These are phyloP conservation scores for Fraxinus cuspidata DNA, from an alignment of 257 asterid genomes.

Conservation along the genomic window DNA sequence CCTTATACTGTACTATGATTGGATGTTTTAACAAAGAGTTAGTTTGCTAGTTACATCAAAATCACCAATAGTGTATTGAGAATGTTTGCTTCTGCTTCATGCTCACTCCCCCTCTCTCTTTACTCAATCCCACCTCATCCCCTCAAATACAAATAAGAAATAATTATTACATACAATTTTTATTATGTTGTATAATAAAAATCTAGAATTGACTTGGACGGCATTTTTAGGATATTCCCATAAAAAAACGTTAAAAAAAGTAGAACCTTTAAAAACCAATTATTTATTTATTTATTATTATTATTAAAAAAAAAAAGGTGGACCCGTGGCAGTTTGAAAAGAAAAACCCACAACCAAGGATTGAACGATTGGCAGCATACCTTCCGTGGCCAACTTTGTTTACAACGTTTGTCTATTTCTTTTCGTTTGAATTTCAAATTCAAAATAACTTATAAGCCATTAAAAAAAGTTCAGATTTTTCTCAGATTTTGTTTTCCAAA, in stretches of 20 bases:
- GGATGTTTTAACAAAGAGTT: neutral
- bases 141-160: neutral
- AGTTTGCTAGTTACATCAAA: neutral
- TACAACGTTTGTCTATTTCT: slow-evolving; percentile 3
- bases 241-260: neutral
- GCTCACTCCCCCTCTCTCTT: neutral
- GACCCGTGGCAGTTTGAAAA: neutral
- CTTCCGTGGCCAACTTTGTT: neutral
- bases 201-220: neutral
- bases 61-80: neutral
- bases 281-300: no score
- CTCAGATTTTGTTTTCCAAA: neutral
- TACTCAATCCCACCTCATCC: neutral
- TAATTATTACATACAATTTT: no score
- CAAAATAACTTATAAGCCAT: neutral
- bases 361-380: neutral
- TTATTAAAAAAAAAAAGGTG: neutral
- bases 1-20: neutral
- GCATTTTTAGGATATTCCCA: neutral
- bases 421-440: neutral
- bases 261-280: neutral
- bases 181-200: no score
- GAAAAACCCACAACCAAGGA: neutral
- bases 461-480: neutral
- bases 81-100: neutral